Evolutionary conservation across 495 filamentous ascomycete genomes (phyloP).

Genomic region (Neurospora sp.): DNA sequence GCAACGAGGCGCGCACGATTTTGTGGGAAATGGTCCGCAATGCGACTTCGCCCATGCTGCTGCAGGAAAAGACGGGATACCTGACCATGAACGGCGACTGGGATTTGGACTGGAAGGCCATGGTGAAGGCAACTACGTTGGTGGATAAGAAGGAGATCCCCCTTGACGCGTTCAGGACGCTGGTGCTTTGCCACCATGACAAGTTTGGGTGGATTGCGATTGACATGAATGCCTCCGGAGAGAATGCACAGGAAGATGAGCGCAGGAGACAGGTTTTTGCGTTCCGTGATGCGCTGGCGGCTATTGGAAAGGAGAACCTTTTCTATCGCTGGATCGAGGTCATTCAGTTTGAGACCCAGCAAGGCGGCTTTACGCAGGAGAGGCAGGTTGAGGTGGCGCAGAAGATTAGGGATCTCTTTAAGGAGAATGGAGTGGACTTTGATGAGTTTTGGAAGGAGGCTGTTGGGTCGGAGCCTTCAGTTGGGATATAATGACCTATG

Average conservation of each 20-base stretch:
- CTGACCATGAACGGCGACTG: slow-evolving; percentile 67
- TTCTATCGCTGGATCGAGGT: slow-evolving; percentile 84
- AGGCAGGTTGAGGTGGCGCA: slow-evolving; percentile 54
- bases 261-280: slow-evolving; percentile 52
- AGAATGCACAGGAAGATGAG: slow-evolving; percentile 43
- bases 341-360: slow-evolving; percentile 68
- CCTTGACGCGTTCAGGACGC: slow-evolving; percentile 49
- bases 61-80: slow-evolving; percentile 66
- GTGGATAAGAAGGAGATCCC: slow-evolving; percentile 48
- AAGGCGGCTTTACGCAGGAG: slow-evolving; percentile 61
- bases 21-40: slow-evolving; percentile 26
- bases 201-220: slow-evolving; percentile 56
- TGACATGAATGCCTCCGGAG: slow-evolving; percentile 35
- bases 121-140: slow-evolving; percentile 57
- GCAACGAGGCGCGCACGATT: slow-evolving; percentile 13
- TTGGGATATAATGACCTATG: slow-evolving; percentile 8
- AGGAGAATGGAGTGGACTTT: slow-evolving; percentile 61
- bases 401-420: slow-evolving; percentile 57
- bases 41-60: slow-evolving; percentile 51
- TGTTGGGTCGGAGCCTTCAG: slow-evolving; percentile 49
- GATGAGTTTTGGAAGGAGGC: slow-evolving; percentile 62
- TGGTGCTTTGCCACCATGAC: slow-evolving; percentile 56
- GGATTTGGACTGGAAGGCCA: slow-evolving; percentile 70
- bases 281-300: slow-evolving; percentile 60
- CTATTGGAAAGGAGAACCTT: slow-evolving; percentile 68